These are phyloP conservation scores for Lactarius akahatsu DNA, from an alignment of 768 basidiomycete species.

Conservation along the genomic window DNA sequence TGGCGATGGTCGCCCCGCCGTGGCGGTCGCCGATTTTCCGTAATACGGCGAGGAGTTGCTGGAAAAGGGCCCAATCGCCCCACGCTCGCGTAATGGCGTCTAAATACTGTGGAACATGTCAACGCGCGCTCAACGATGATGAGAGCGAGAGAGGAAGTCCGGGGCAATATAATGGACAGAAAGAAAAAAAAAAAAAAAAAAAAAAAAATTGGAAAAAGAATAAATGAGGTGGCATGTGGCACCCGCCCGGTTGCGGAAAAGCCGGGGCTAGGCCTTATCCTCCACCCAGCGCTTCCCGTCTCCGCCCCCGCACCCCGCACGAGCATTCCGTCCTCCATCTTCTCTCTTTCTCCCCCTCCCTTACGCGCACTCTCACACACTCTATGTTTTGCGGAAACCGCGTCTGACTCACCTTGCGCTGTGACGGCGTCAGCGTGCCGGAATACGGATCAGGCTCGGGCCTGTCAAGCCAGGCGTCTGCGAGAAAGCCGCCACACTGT, in stretches of 20 bases:
- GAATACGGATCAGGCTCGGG: conserved; percentile 73
- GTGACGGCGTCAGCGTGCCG: conserved; percentile 71
- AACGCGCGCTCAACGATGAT: neutral
- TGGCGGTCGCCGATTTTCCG: conserved; percentile 67
- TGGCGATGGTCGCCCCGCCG: conserved; percentile 65
- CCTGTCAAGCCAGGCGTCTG: conserved; percentile 69
- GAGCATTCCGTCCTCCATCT: neutral
- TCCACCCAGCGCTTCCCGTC: neutral
- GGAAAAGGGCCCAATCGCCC: conserved; percentile 79
- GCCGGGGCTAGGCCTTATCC: neutral
- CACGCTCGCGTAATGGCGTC: conserved; percentile 79
- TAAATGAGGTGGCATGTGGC: neutral
- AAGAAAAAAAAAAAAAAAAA: neutral
- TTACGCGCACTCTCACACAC: neutral
- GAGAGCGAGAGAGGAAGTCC: neutral
- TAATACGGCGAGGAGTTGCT: conserved; percentile 57
- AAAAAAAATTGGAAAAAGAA: neutral
- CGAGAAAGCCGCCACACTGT: conserved; percentile 81
- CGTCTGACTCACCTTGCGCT: conserved; percentile 56
- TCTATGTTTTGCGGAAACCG: neutral
- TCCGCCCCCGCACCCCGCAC: neutral
- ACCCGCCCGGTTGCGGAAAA: neutral
- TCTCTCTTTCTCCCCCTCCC: neutral
- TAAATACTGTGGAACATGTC: conserved; percentile 55
- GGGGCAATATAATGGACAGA: neutral